phyloP scores from a whole-genome alignment of 768 basidiomycete species.

The Lanmaoa pseudosensibilis region DNA sequence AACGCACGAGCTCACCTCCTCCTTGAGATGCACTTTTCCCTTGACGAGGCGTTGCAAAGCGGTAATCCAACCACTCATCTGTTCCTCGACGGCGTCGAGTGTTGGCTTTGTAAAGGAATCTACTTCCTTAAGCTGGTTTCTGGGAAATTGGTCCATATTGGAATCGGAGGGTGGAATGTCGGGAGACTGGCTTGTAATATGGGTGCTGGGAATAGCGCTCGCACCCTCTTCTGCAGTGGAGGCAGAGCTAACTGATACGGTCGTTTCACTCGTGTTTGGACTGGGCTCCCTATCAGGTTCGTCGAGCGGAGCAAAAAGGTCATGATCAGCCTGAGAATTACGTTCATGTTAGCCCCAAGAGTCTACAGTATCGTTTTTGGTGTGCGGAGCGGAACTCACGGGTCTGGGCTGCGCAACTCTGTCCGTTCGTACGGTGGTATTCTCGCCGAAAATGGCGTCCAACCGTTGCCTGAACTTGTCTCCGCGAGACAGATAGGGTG shows the following conservation, averaged over 20 bases:
- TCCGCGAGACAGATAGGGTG: constrained; percentile 20
- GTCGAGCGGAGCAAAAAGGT: constrained; percentile 7
- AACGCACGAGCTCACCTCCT: constrained; percentile 16
- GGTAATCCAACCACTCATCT: constrained; percentile 18
- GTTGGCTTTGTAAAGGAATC: background rate
- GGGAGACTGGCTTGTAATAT: constrained; percentile 21
- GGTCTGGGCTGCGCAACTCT: constrained; percentile 20
- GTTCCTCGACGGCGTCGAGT: constrained; percentile 1
- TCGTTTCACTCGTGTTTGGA: constrained; percentile 1
- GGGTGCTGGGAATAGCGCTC: constrained; percentile 16
- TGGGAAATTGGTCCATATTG: background rate
- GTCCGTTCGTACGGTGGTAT: constrained; percentile 24
- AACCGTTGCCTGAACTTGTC: constrained; percentile 23
- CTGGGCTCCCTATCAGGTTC: constrained; percentile 8
- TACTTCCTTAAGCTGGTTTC: background rate
- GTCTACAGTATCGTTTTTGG: background rate
- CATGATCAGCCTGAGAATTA: constrained; percentile 12
- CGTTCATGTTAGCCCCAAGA: background rate
- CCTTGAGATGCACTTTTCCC: constrained; percentile 24
- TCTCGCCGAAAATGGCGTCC: constrained; percentile 19
- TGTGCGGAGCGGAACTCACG: constrained; percentile 9
- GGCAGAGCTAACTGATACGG: background rate
- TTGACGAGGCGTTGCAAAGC: constrained; percentile 34
- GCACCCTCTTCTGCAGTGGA: constrained; percentile 1
- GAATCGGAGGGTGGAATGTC: background rate